Percentiles rank a stretch among this genome's conserved stretches.
Conservation (phyloP, 2,329 filamentous ascomycete genomes). For the Trichoderma lentiforme region DNA sequence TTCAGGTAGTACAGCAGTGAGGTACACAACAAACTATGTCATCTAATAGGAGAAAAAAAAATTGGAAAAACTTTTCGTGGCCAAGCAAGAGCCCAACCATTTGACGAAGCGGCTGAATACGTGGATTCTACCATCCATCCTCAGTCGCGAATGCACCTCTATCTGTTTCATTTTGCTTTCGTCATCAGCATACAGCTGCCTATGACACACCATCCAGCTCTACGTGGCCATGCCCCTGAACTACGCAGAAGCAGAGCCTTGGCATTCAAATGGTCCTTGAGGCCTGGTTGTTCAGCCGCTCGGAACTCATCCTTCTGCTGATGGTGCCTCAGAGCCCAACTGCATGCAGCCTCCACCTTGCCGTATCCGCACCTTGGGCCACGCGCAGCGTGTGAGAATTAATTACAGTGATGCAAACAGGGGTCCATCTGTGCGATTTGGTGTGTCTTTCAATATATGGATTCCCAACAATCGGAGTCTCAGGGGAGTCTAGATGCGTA, state of each 20-base stretch:
- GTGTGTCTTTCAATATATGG: neutral
- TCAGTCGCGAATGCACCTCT: neutral
- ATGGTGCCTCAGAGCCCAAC: slow-evolving; percentile 50
- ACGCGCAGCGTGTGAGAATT: slow-evolving; percentile 23
- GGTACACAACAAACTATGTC: neutral
- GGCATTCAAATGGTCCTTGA: neutral
- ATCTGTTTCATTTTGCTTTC: neutral
- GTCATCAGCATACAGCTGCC: neutral
- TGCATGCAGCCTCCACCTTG: slow-evolving; percentile 28
- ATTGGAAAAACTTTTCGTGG: neutral
- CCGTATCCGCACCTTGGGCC: slow-evolving; percentile 18
- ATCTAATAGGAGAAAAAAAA: neutral
- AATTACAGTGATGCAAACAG: slow-evolving; percentile 14
- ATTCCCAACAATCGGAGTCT: neutral
- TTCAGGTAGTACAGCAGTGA: slow-evolving; percentile 79
- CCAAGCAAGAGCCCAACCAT: neutral
- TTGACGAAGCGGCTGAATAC: neutral
- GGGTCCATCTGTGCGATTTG: neutral
- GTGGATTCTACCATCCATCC: neutral
- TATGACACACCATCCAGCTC: neutral
- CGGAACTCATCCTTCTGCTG: slow-evolving; percentile 41
- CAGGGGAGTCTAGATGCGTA: neutral
- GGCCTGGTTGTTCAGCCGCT: neutral
- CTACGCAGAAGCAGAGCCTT: neutral
- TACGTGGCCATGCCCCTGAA: slow-evolving; percentile 9